Base-by-base conservation (phyloP, 306 rosid genomes). In the Cucumis melo region DNA sequence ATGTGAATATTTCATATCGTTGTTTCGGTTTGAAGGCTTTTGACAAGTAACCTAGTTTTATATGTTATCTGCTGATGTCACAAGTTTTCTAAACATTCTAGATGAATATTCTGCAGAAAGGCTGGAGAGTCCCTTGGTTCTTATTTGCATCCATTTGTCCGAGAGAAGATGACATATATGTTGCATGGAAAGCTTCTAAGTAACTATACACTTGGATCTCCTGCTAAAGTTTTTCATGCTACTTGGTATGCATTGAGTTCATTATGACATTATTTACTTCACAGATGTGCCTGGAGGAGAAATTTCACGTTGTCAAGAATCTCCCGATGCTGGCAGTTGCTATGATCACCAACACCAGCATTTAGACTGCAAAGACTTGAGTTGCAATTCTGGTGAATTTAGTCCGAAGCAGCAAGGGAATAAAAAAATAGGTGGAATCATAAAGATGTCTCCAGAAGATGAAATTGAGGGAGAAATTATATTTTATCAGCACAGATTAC, bases 381-480 rank as follows among this genome's bases (percentile, higher is more conserved):
- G 54, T 60, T 83, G 83, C 70, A 79, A 83, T 74, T 79, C 83
- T 71, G 91, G 82, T 71, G 83, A 61, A 80, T 59, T 58, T 57
- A 82, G 83, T 77, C 55, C 68, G 73, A 86, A 87, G 65, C 89
- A 87, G 82, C 78, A 84, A 86, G 62, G 15, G 24, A 74, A 79
- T 80, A 89, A 89, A 80, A 80, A 79, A 65, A 75, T 85, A 63
- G 74, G 73, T 82, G 88, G 82, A 74, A 77, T 88, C 53, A 42
- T 77, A 14, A 88, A 90, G 77, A 77, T 78, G 78, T 82, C 86
- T 77, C 94, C 96, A 0, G 86, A 86, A 79, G 97, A 92, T 84
- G 99, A 95, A 83, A 78, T 95, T 83, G 99, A 95, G 80, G 93
- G 96, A 76, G 97, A 95, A 62, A 84, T 95, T 76, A 55, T 95